Evolutionary conservation across 2,329 filamentous ascomycete species (phyloP).

Genomic region (Lasiodiplodia citricola): DNA sequence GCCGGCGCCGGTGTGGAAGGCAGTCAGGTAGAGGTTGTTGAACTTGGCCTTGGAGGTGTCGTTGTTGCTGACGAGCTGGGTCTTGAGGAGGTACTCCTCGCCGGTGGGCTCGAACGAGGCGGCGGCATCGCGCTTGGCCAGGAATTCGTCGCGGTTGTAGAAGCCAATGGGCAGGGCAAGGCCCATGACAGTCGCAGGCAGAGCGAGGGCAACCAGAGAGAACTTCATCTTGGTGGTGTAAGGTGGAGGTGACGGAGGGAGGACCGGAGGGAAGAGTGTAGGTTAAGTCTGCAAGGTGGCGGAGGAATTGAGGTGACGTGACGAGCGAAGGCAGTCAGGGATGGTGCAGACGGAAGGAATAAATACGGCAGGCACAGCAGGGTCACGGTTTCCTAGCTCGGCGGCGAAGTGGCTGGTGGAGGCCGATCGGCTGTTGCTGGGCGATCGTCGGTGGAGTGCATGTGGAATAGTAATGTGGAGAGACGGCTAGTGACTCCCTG

Average conservation of each 20-base stretch:
- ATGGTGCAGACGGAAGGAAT: constrained; percentile 6
- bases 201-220: constrained; percentile 6
- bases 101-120: constrained; percentile 13
- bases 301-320: neutral
- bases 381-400: constrained; percentile 13
- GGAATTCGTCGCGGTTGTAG: constrained; percentile 20
- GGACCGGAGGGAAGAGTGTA: neutral
- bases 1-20: constrained; percentile 28
- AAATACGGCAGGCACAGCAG: constrained; percentile 15
- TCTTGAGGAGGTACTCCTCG: constrained; percentile 19
- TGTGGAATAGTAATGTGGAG: constrained; percentile 18
- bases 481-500: neutral
- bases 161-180: constrained; percentile 23
- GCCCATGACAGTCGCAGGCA: constrained; percentile 8
- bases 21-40: constrained; percentile 26
- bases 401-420: constrained; percentile 17
- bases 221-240: constrained; percentile 15
- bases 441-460: constrained; percentile 24
- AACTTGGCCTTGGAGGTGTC: constrained; percentile 19
- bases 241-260: neutral
- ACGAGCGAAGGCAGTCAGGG: constrained; percentile 5
- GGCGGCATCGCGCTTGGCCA: constrained; percentile 3
- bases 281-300: neutral
- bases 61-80: constrained; percentile 17
- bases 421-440: constrained; percentile 22